Base-by-base conservation (phyloP, 805 yeast species). In the Myxozyma monticola region DNA sequence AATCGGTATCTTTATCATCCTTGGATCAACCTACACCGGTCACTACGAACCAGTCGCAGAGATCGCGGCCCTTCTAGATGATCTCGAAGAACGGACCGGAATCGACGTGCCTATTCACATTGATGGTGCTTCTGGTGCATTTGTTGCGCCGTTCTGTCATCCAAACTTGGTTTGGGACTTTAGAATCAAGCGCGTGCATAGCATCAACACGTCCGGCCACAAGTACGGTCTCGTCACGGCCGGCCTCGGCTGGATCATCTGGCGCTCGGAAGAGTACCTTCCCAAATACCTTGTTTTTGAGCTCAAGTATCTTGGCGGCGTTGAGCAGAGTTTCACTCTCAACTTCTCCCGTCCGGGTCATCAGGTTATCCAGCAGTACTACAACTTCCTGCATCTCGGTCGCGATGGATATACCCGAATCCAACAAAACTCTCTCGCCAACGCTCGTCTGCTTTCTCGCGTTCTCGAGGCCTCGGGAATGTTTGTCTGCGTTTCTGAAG, bases 1-100 rank as follows among this genome's bases (percentile, higher is more conserved):
- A 12, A 88, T 89, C 70, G 96, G 96, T 60, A 78, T 87, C 37
- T 89, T 81, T 69, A 95, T 84, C 20, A 88, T 89, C 62, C 64
- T 89, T 60, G 97, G 97, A 1, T 85, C 96, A 7, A 89, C 97
- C 10, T 89, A 85, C 69, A 89, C 96, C 4, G 97, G 97, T 51
- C 89, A 89, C 42, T 88, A 86, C 69, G 96, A 89, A 67, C 79
- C 85, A 46, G 89, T 89, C 35, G 75, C 70, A 54, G 71, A 72
- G 34, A 81, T 88, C 38, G 67, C 79, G 42, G 66, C 76, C n/a
- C 71, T 84, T n/a, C 72, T 89, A 55, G 90, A 84, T 64, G 79
- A 82, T 48, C 76, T 79, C 59, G 83, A 90, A 65, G 69, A 70
- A 52, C 82, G 83, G 60, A 81, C 77, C 2, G 95, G 95, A 5